Evolutionary conservation across 257 asterid species (phyloP).

Genomic region (Salvia splendens): DNA sequence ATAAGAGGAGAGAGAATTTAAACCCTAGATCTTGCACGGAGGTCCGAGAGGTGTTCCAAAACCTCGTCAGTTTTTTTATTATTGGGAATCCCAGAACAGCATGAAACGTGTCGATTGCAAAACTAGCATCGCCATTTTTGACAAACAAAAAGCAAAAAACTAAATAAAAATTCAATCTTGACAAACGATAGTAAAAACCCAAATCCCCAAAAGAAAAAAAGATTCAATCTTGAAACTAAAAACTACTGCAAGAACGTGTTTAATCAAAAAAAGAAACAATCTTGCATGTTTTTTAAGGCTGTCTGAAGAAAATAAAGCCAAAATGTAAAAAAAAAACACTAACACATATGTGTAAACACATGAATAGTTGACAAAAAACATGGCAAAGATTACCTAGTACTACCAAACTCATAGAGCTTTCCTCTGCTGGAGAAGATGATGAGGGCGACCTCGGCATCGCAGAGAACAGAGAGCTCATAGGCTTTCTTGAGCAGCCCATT

Average conservation of each 20-base stretch:
- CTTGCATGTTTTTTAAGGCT: constrained; percentile 22
- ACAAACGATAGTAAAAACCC: too few relatives aligned
- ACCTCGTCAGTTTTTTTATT: not conserved
- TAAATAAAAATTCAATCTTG: too few relatives aligned
- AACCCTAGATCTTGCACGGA: constrained; percentile 87
- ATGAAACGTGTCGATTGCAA: constrained; percentile 64
- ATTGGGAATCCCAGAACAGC: constrained; percentile 22
- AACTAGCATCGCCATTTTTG: not conserved
- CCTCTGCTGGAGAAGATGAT: constrained; percentile 94
- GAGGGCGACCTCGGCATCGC: constrained; percentile 93
- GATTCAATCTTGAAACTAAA: constrained; percentile 14
- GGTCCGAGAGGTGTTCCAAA: constrained; percentile 47
- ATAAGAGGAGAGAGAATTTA: constrained; percentile 29
- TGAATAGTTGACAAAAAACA: not conserved
- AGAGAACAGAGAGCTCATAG: constrained; percentile 83
- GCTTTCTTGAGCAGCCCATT: constrained; percentile 93
- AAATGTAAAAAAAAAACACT: not conserved
- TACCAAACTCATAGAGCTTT: constrained; percentile 86
- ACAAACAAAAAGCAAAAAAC: too few relatives aligned
- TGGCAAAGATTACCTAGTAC: constrained; percentile 57
- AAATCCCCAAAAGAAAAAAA: constrained; percentile 1
- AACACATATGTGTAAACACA: constrained; percentile 20
- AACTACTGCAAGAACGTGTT: too few relatives aligned
- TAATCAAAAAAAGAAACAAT: not conserved
- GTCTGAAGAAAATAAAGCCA: constrained; percentile 21